A percentile compares a stretch with the other conserved stretches of the same genome.
These are phyloP conservation scores for Phialophora chinensis DNA, from an alignment of 2,329 filamentous ascomycete species.

Conservation along the genomic window DNA sequence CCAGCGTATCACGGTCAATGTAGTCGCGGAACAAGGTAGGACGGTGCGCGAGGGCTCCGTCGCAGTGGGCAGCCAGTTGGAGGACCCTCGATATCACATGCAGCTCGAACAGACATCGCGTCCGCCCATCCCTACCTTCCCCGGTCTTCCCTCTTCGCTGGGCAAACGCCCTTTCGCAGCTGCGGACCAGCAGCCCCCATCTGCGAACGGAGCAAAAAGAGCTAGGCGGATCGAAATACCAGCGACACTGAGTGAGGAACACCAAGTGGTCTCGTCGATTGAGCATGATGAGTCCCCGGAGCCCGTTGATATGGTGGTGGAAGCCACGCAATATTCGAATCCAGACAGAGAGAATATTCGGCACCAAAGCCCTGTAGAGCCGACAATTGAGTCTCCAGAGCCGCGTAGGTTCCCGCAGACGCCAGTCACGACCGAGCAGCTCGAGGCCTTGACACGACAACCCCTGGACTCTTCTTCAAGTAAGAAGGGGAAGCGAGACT, in stretches of 20 bases:
- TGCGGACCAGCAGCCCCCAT: conserved; percentile 14
- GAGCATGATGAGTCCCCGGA: conserved; percentile 26
- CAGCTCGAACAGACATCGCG: conserved; percentile 31
- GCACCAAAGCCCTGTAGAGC: conserved; percentile 8
- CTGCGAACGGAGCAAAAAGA: conserved; percentile 29
- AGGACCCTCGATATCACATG: conserved; percentile 30
- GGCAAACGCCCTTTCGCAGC: conserved; percentile 28
- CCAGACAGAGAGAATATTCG: conserved; percentile 14
- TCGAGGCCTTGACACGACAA: conserved; percentile 30
- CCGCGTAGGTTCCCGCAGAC: conserved; percentile 25
- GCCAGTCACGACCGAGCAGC: conserved; percentile 32
- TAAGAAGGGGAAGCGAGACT: neutral
- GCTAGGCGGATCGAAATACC: conserved; percentile 32
- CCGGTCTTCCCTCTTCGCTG: conserved; percentile 25
- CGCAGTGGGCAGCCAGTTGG: conserved; percentile 35
- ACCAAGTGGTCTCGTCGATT: conserved; percentile 31
- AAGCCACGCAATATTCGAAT: conserved; percentile 26
- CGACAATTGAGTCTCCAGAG: conserved; percentile 35
- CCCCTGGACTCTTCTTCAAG: conserved; percentile 20
- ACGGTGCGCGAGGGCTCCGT: conserved; percentile 37
- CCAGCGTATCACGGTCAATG: conserved; percentile 38
- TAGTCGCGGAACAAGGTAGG: conserved; percentile 38
- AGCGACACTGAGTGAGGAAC: conserved; percentile 31
- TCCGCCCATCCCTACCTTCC: conserved; percentile 37
- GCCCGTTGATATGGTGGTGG: conserved; percentile 22